Evolutionary conservation across 805 yeast species (phyloP).

Genomic region (Hemisphaericaspora nanyangensis): DNA sequence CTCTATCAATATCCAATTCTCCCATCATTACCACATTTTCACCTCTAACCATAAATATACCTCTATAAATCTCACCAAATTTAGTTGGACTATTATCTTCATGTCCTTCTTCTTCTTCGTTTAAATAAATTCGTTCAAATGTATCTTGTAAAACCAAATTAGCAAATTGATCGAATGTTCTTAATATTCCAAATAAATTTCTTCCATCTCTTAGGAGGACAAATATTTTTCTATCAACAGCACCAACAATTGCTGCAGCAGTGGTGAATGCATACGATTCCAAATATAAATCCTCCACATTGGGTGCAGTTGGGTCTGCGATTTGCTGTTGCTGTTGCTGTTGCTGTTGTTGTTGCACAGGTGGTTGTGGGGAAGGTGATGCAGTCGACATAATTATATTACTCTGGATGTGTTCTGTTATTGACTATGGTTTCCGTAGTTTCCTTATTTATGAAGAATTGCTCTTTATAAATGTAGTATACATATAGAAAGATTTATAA

Average conservation of each 20-base stretch:
- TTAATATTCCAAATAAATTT: constrained; percentile 77
- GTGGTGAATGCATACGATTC: constrained; percentile 84
- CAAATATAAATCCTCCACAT: constrained; percentile 56
- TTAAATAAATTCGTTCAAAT: constrained; percentile 73
- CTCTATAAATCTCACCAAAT: constrained; percentile 75
- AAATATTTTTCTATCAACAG: constrained; percentile 78
- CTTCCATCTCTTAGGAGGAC: constrained; percentile 89
- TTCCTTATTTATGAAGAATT: no score
- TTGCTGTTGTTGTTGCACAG: constrained; percentile 3
- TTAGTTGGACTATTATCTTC: constrained; percentile 42
- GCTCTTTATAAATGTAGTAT: no score
- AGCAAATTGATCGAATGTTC: constrained; percentile 95
- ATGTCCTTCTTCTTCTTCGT: constrained; percentile 24
- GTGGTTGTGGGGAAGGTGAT: constrained; percentile 2
- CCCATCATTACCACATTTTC: constrained; percentile 94
- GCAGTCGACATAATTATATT: neutral
- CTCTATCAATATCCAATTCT: constrained; percentile 84
- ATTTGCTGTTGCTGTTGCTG: constrained; percentile 9
- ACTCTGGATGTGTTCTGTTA: neutral
- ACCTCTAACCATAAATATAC: constrained; percentile 88
- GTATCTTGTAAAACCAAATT: constrained; percentile 91
- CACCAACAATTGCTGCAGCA: constrained; percentile 85
- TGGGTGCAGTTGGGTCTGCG: constrained; percentile 22
- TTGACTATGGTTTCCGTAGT: neutral
- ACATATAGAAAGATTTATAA: no score